Conservation (phyloP, 2,329 filamentous ascomycete genomes). For the Colletotrichum eleusines region DNA sequence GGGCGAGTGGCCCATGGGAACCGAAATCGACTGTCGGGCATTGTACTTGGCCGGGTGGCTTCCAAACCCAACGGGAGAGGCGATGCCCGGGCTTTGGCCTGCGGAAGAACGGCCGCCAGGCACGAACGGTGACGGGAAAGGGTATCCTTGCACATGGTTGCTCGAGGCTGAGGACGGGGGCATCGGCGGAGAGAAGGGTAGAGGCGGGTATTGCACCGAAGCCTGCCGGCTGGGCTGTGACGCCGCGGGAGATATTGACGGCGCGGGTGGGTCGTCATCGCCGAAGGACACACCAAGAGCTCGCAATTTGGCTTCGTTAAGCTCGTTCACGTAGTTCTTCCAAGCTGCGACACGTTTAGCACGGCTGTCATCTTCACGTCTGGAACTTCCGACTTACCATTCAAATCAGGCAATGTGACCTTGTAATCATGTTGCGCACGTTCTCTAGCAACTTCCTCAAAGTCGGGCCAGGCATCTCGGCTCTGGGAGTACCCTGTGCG, state of each 20-base stretch:
- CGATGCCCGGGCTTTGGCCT: slow-evolving; percentile 74
- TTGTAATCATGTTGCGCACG: slow-evolving; percentile 64
- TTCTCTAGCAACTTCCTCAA: slow-evolving; percentile 69
- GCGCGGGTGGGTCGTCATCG: slow-evolving; percentile 75
- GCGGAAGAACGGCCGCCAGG: slow-evolving; percentile 70
- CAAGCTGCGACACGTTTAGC: slow-evolving; percentile 58
- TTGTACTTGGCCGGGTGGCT: slow-evolving; percentile 71
- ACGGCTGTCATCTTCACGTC: not conserved
- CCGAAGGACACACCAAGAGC: slow-evolving; percentile 89
- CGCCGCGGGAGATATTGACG: slow-evolving; percentile 75
- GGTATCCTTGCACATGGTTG: slow-evolving; percentile 70
- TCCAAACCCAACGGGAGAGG: slow-evolving; percentile 79
- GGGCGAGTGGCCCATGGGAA: slow-evolving; percentile 72
- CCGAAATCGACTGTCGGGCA: slow-evolving; percentile 78
- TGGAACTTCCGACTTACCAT: slow-evolving; percentile 56
- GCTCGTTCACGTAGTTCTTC: slow-evolving; percentile 82
- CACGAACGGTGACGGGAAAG: slow-evolving; percentile 70
- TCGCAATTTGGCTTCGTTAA: slow-evolving; percentile 92
- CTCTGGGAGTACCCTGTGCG: slow-evolving; percentile 70
- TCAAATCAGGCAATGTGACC: slow-evolving; percentile 78
- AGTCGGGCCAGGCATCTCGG: slow-evolving; percentile 74
- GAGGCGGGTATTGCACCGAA: slow-evolving; percentile 79
- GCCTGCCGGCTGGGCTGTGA: slow-evolving; percentile 74
- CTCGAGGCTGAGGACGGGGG: slow-evolving; percentile 83
- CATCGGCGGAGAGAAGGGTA: slow-evolving; percentile 87